phyloP scores from a whole-genome alignment of 192 early-diverging fungal species.

The Coemansia sp. region DNA sequence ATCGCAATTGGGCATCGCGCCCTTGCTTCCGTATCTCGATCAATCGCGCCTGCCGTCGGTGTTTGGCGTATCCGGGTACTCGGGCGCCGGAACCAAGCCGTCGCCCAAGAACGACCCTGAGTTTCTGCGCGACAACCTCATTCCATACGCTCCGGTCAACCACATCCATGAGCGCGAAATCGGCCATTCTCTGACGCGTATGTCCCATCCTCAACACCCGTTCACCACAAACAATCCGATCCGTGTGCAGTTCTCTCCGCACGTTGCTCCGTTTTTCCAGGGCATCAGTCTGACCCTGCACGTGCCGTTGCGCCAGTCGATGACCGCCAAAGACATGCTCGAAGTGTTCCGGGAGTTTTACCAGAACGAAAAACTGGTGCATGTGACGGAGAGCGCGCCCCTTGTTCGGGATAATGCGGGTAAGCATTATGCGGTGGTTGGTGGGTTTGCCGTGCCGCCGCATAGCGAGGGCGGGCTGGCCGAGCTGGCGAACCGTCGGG shows the following conservation, averaged over 20 bases:
- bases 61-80: conserved; percentile 97
- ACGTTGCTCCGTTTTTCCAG: conserved; percentile 90
- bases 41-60: conserved; percentile 63
- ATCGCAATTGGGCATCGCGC: conserved; percentile 84
- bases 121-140: conserved; percentile 83
- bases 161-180: conserved; percentile 98
- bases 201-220: conserved; percentile 2
- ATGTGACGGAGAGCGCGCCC: conserved; percentile 73
- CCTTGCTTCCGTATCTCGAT: conserved; percentile 69
- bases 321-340: conserved; percentile 69
- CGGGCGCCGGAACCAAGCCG: conserved; percentile 97
- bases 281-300: conserved; percentile 89
- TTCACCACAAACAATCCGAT: conserved; percentile 29
- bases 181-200: conserved; percentile 63
- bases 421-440: conserved; percentile 84
- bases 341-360: conserved; percentile 73
- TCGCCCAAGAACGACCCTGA: conserved; percentile 92
- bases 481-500: conserved; percentile 62
- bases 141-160: conserved; percentile 87
- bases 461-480: conserved; percentile 14
- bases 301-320: conserved; percentile 74
- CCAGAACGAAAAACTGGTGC: conserved; percentile 74
- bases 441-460: conserved; percentile 84
- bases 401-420: conserved; percentile 87
- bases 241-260: conserved; percentile 78